A percentile compares a stretch with the other conserved stretches of the same genome.
These are phyloP conservation scores for Sugiyamaella americana DNA, from an alignment of 805 yeast species.

Conservation along the genomic window DNA sequence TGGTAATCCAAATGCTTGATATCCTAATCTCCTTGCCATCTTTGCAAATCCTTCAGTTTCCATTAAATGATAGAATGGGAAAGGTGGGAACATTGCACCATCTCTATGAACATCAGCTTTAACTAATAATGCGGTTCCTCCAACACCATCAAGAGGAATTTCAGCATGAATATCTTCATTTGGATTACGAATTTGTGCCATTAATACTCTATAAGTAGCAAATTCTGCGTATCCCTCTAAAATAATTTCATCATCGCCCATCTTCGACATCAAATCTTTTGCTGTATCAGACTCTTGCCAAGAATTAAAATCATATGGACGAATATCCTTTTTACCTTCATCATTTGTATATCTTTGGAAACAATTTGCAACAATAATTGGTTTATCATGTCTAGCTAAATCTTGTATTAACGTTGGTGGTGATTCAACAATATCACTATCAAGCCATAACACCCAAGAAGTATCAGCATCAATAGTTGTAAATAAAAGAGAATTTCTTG, in stretches of 20 bases:
- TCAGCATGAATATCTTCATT: conserved; percentile 62
- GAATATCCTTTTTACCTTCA: conserved; percentile 48
- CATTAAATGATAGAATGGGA: conserved; percentile 93
- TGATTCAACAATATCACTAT: conserved; percentile 88
- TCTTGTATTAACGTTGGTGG: conserved; percentile 82
- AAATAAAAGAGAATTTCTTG: conserved; percentile 85
- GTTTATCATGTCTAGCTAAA: conserved; percentile 74
- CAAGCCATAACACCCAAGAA: conserved; percentile 95
- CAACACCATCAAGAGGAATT: conserved; percentile 93
- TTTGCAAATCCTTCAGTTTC: conserved; percentile 97
- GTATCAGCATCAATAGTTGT: conserved; percentile 85
- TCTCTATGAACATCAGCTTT: conserved; percentile 98
- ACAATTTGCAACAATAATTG: conserved; percentile 88
- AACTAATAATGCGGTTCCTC: conserved; percentile 94
- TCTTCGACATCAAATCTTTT: conserved; percentile 56
- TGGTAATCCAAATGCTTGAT: conserved; percentile 87
- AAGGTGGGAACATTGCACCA: conserved; percentile 99
- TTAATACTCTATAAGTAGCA: conserved; percentile 89
- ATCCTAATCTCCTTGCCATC: conserved; percentile 93
- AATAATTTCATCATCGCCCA: conserved; percentile 85
- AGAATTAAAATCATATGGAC: conserved; percentile 94
- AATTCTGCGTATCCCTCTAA: conserved; percentile 92
- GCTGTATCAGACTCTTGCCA: conserved; percentile 79
- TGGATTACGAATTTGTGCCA: conserved; percentile 80
- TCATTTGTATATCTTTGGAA: conserved; percentile 74